Base-by-base conservation (phyloP, 176 grass and related monocot species). In the Aegilops sharonensis region DNA sequence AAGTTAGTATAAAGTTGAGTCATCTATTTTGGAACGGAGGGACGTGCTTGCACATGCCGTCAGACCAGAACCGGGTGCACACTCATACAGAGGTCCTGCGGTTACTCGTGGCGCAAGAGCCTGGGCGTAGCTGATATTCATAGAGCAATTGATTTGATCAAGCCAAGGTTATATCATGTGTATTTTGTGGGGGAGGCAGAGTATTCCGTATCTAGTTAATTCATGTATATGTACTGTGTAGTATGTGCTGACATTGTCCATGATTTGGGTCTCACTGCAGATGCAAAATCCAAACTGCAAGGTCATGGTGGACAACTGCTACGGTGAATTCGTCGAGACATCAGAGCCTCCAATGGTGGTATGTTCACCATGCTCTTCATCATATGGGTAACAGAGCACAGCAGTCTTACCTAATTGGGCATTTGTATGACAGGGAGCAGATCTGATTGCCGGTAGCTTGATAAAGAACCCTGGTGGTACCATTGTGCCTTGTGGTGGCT, bases 291-390 rank as follows among this genome's bases (percentile, higher is more conserved):
- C 85, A 80, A 77, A 94, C 72, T 98, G 93, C 88, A 89, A 91
- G 86, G 93, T 95, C n/a, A 95, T 98, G 93, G 96, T 98, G 30
- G 96, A 94, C 79, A 98, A 98, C 84, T 94, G 96, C 83, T 98
- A 98, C 77, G 93, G 96, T 74, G 96, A 98, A 93, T 95, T 98
- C 75, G 96, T 95, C 24, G 93, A 98, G 81, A 89, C 84, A 77
- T 81, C 66, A 3, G 93, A 98, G 57, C 93, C 96, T 91, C 86
- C 91, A 64, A 91, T 89, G 90, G 96, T 92, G 90, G 95, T 95
- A 91, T 31, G 77, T 83, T 72, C 85, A 78, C 43, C 8, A 50
- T 39, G 77, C 3, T 30, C 21, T 72, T 32, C 40, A 42, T 39
- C 48, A 42, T 45, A 6, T 62, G 3, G 23, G 20, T 87, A 65